These are phyloP conservation scores for Suillus spraguei DNA, from an alignment of 768 basidiomycete species.

Conservation along the genomic window DNA sequence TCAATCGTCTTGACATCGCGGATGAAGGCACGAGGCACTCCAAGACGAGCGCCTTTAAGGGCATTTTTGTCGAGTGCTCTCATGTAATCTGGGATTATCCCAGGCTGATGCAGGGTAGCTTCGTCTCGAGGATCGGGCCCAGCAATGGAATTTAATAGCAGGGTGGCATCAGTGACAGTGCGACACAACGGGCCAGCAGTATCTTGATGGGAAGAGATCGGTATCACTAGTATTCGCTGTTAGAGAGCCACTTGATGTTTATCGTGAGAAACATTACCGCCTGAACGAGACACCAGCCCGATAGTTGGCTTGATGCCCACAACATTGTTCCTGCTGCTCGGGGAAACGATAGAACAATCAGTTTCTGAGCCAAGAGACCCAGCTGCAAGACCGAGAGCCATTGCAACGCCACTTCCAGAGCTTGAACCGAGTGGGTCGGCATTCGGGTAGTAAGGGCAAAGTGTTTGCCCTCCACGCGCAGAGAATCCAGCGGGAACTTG, in stretches of 20 bases:
- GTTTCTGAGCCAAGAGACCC: slow-evolving; percentile 49
- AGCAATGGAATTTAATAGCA: slow-evolving; percentile 54
- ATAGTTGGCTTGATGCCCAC: slow-evolving; percentile 45
- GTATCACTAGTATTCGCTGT: slow-evolving; percentile 44
- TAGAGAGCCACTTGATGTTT: neutral
- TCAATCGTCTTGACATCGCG: slow-evolving; percentile 25
- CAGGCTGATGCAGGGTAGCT: slow-evolving; percentile 53
- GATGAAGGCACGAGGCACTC: slow-evolving; percentile 48
- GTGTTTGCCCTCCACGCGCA: slow-evolving; percentile 45
- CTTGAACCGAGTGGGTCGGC: slow-evolving; percentile 44
- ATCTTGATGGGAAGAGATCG: slow-evolving; percentile 60
- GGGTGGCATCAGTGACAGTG: slow-evolving; percentile 55
- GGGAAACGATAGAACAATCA: slow-evolving; percentile 48
- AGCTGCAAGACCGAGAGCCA: slow-evolving; percentile 44
- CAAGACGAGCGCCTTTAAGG: slow-evolving; percentile 52
- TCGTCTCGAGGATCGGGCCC: slow-evolving; percentile 56
- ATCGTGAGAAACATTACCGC: slow-evolving; percentile 26
- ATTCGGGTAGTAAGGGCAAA: slow-evolving; percentile 43
- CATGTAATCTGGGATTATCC: slow-evolving; percentile 53
- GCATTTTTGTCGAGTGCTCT: slow-evolving; percentile 51
- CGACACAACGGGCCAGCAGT: slow-evolving; percentile 61
- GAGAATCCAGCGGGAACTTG: slow-evolving; percentile 45
- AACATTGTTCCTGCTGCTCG: slow-evolving; percentile 42
- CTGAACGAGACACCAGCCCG: slow-evolving; percentile 41
- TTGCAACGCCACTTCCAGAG: slow-evolving; percentile 44